These are phyloP conservation scores for Avena insularis DNA, from an alignment of 176 grass and related monocot species.

Conservation along the genomic window DNA sequence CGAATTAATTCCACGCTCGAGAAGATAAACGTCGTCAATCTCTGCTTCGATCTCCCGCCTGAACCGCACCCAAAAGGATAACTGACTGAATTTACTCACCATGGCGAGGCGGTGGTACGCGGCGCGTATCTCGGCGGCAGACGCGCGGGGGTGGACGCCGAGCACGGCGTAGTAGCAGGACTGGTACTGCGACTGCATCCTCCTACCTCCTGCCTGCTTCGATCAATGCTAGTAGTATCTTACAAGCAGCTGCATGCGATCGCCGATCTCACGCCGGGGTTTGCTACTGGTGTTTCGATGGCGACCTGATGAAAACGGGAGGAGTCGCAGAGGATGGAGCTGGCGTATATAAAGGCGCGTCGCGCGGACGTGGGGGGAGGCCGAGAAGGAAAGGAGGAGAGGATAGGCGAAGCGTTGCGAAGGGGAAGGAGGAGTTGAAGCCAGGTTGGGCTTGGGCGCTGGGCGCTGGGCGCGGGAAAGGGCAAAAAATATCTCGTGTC, in stretches of 20 bases:
- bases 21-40: not conserved
- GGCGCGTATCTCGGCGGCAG: conserved; percentile 71
- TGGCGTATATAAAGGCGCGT: conserved; percentile 45
- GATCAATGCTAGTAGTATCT: not conserved
- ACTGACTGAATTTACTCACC: conserved; percentile 47
- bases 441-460: conserved; percentile 4
- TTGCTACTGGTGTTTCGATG: conserved; percentile 12
- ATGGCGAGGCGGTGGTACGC: conserved; percentile 82
- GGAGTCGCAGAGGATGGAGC: not conserved
- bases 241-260: not conserved
- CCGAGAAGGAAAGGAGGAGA: conserved; percentile 29
- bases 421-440: conserved; percentile 7
- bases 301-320: not conserved
- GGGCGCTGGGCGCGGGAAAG: conserved; percentile 41
- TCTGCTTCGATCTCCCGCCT: not conserved
- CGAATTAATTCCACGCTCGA: not conserved
- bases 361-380: not conserved
- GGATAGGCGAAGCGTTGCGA: conserved; percentile 39
- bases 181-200: not conserved
- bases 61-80: not conserved
- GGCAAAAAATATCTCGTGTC: conserved; percentile 54
- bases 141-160: conserved; percentile 59
- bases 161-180: conserved; percentile 80
- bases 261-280: not conserved
- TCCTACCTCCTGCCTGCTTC: conserved; percentile 29